Conservation (phyloP, 2,329 filamentous ascomycete genomes). For the Sphaerulina populicola region DNA sequence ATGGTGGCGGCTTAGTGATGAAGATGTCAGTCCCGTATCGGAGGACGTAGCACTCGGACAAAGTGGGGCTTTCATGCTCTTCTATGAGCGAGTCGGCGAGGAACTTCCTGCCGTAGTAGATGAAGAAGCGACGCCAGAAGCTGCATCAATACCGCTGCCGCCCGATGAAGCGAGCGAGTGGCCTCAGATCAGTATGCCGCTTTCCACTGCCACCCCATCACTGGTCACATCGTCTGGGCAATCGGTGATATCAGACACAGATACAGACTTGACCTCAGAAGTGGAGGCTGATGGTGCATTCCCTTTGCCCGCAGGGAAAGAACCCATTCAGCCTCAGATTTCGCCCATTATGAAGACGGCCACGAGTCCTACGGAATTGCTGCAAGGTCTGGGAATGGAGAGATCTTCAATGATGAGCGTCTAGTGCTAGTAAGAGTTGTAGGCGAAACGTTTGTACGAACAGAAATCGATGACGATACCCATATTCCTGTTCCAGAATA, state of each 20-base stretch:
- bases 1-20: conserved; percentile 91
- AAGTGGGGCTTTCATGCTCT: conserved; percentile 89
- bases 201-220: conserved; percentile 15
- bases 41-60: conserved; percentile 67
- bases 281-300: background rate
- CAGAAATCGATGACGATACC: background rate
- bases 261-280: conserved; percentile 9
- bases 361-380: conserved; percentile 1
- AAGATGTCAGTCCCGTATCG: conserved; percentile 65
- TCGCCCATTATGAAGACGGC: conserved; percentile 7
- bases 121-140: conserved; percentile 4
- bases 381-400: conserved; percentile 2
- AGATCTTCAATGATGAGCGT: conserved; percentile 9
- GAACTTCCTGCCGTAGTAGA: background rate
- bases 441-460: background rate
- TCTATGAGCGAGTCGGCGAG: conserved; percentile 61
- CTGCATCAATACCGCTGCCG: conserved; percentile 15
- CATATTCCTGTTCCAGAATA: background rate
- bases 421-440: background rate
- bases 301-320: background rate
- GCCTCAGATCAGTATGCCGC: conserved; percentile 8
- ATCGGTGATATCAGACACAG: conserved; percentile 17
- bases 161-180: conserved; percentile 18
- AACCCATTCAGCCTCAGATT: background rate
- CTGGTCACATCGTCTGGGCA: conserved; percentile 16